Evolutionary conservation across 129 eudicot genomes (phyloP).

Genomic region (Mikania micrantha): DNA sequence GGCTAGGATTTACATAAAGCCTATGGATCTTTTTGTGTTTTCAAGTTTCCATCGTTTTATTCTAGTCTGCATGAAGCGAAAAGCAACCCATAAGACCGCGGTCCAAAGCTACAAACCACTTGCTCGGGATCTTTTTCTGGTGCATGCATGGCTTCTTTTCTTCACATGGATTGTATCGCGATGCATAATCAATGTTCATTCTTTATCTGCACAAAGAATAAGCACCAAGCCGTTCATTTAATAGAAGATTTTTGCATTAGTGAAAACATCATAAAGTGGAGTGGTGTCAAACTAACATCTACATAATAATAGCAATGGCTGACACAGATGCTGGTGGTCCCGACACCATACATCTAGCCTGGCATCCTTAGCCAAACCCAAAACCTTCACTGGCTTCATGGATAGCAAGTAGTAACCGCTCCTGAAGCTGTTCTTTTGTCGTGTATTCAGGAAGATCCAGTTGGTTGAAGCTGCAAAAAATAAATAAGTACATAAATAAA

Average conservation of each 20-base stretch:
- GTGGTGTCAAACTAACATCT: conserved; percentile 19
- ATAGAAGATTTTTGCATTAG: not conserved
- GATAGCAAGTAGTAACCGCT: conserved; percentile 82
- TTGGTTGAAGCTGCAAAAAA: conserved; percentile 66
- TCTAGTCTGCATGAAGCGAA: conserved; percentile 14
- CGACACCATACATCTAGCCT: conserved; percentile 2
- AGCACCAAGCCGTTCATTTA: not conserved
- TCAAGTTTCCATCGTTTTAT: conserved; percentile 23
- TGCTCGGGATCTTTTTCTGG: not conserved
- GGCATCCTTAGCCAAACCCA: conserved; percentile 62
- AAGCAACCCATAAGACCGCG: conserved; percentile 6
- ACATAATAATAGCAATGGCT: conserved; percentile 27
- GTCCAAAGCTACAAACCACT: conserved; percentile 16
- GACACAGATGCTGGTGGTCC: conserved; percentile 4
- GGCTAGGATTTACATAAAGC: conserved; percentile 17
- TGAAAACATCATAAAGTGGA: not conserved
- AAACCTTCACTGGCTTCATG: conserved; percentile 99
- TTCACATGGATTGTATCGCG: conserved; percentile 1
- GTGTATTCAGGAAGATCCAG: conserved; percentile 95
- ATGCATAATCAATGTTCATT: conserved; percentile 22
- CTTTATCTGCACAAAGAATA: conserved; percentile 9
- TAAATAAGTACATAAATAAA: no score
- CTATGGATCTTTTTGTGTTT: conserved; percentile 9
- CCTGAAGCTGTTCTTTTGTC: conserved; percentile 90
- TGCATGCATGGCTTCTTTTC: conserved; percentile 8